Evolutionary conservation across 2,329 filamentous ascomycete species (phyloP), one percentile per base, ranked within the genome.

Genomic region (Aspergillus cejpii): DNA sequence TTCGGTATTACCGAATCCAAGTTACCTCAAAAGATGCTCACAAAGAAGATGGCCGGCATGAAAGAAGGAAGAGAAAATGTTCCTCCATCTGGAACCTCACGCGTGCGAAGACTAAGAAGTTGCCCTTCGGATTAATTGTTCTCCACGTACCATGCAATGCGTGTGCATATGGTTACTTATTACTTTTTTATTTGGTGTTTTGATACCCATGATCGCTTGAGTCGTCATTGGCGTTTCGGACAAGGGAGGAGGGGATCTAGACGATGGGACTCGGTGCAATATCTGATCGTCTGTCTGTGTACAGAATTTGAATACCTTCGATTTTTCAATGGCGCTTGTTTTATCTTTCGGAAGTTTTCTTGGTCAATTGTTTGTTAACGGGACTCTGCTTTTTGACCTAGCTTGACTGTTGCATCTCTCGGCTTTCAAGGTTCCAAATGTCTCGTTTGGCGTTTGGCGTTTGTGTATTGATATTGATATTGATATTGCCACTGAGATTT

Each of bases 11-110:
- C 54, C 6, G 67, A 66, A 10, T 65, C 60, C 20, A 74, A 72
- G 41, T 52, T 71, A n/a, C 70, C 70, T 3, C 63, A 70, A 23
- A 74, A 67, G 43, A 57, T 62, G 49, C 53, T 61, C 3, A 65
- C 66, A 26, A 69, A 68, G 45, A 57, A 56, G 21, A 65, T 63
- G 55, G 58, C 65, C 15, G 58, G 66, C n/a, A 62, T 66, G 42
- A 57, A 67, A 46, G 70, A 72, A 43, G 72, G 71, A 2, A 64
- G 69, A 34, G 72, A 75, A 52, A 74, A 75, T 49, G 52, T 65
- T 20, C 60, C 62, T 7, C 60, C 58, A 1, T 54, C 58, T 34
- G 55, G 52, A 31, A 49, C 53, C 19, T 43, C 52, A 15, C 51
- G 51, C 41, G 56, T 59, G 19, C 61, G 65, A 41, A 59, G 60